Percentiles rank a stretch among this genome's conserved stretches.
phyloP scores from a whole-genome alignment of 768 basidiomycete species.

The Lentinula raphanica region DNA sequence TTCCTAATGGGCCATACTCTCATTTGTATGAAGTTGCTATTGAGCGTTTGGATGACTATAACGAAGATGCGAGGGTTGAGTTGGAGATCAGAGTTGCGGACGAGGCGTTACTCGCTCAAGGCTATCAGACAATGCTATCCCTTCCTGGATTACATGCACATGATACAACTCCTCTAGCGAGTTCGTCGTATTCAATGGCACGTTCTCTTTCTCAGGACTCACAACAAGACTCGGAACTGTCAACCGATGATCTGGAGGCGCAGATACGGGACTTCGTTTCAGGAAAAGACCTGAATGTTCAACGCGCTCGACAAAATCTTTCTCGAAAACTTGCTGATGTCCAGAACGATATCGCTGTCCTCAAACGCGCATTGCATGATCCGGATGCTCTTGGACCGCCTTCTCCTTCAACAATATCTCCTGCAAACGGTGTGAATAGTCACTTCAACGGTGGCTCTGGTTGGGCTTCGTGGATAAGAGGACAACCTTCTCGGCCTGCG shows the following conservation, averaged over 20 bases:
- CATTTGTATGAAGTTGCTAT: constrained; percentile 47
- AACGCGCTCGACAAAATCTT: constrained; percentile 44
- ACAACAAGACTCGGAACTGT: constrained; percentile 13
- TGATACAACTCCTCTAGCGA: constrained; percentile 12
- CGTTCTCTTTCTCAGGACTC: constrained; percentile 2
- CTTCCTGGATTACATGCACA: constrained; percentile 47
- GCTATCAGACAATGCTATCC: constrained; percentile 63
- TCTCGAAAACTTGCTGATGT: constrained; percentile 63
- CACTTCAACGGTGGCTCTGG: constrained; percentile 22
- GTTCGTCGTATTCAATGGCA: neutral
- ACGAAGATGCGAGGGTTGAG: constrained; percentile 78
- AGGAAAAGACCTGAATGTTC: constrained; percentile 44
- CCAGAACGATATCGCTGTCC: constrained; percentile 67
- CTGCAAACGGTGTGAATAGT: constrained; percentile 11
- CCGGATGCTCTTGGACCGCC: constrained; percentile 19
- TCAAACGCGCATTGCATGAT: constrained; percentile 58
- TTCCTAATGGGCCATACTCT: constrained; percentile 15
- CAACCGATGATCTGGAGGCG: constrained; percentile 33
- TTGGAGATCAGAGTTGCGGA: constrained; percentile 76
- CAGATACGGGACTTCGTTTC: constrained; percentile 54
- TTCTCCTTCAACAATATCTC: constrained; percentile 2
- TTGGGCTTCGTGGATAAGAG: constrained; percentile 57
- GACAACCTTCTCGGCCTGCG: constrained; percentile 29
- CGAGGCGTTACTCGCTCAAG: constrained; percentile 57
- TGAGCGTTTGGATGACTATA: constrained; percentile 63